Evolutionary conservation across 441 rosid genomes (phyloP).

Genomic region (Eutrema salsugineum): DNA sequence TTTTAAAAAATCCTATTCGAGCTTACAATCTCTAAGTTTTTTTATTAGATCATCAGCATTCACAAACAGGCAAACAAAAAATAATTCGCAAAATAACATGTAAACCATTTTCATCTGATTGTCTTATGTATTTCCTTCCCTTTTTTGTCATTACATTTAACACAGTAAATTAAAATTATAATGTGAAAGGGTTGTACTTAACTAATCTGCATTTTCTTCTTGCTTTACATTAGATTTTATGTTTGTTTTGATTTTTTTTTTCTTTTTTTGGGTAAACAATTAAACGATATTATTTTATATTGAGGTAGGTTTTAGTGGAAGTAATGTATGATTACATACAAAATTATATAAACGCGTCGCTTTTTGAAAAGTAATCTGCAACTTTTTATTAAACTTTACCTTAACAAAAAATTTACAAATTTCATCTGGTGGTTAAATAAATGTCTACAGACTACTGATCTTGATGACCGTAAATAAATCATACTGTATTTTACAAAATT

Average conservation of each 20-base stretch:
- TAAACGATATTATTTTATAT: background rate
- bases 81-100: no score
- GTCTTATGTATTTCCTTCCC: background rate
- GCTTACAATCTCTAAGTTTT: no score
- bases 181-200: background rate
- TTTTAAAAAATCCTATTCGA: no score
- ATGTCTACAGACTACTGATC: background rate
- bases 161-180: background rate
- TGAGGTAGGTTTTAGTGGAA: constrained; percentile 10
- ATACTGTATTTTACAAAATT: background rate
- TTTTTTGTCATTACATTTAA: background rate
- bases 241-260: background rate
- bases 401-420: background rate
- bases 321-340: background rate
- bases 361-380: background rate
- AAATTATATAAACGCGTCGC: background rate
- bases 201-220: constrained; percentile 5
- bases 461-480: background rate
- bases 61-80: no score
- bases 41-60: no score
- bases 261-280: background rate
- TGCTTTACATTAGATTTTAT: background rate
- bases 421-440: background rate
- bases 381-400: background rate
- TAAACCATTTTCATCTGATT: background rate